Percentiles rank a stretch among this genome's conserved stretches.
phyloP scores from a whole-genome alignment of 805 yeast species.

The Ascoidea rubescens region DNA sequence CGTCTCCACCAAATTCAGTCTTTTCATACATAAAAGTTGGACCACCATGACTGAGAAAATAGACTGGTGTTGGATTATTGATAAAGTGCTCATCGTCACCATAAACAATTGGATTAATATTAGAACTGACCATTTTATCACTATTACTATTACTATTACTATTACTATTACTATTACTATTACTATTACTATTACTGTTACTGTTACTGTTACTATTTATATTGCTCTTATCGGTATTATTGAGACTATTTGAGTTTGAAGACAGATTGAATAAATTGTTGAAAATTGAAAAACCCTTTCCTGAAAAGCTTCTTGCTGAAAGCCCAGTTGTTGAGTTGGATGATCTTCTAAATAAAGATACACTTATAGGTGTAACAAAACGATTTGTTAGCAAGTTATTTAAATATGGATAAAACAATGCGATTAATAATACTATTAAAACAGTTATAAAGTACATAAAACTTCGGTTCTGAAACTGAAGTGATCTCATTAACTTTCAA shows the following conservation, averaged over 20 bases:
- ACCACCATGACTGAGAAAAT: constrained; percentile 72
- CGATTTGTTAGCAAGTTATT: too few relatives aligned
- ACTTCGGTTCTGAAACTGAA: too few relatives aligned
- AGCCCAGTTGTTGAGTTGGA: too few relatives aligned
- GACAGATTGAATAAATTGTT: too few relatives aligned
- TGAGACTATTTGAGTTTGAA: background rate
- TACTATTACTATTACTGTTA: background rate
- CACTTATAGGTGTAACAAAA: too few relatives aligned
- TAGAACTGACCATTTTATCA: background rate
- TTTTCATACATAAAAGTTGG: constrained; percentile 57
- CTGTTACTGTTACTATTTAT: constrained; percentile 1
- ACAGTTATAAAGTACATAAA: too few relatives aligned
- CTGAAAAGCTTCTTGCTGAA: too few relatives aligned
- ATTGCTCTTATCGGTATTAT: constrained; percentile 1
- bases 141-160: background rate
- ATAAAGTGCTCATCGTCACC: background rate
- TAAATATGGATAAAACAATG: too few relatives aligned
- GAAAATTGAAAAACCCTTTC: too few relatives aligned
- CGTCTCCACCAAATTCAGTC: constrained; percentile 33
- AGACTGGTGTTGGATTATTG: constrained; percentile 30
- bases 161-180: background rate
- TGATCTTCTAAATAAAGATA: too few relatives aligned
- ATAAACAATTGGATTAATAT: background rate
- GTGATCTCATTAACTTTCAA: too few relatives aligned
- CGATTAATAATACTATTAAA: too few relatives aligned